Conservation (phyloP, 331 rosid genomes). For the Telfairia occidentalis region DNA sequence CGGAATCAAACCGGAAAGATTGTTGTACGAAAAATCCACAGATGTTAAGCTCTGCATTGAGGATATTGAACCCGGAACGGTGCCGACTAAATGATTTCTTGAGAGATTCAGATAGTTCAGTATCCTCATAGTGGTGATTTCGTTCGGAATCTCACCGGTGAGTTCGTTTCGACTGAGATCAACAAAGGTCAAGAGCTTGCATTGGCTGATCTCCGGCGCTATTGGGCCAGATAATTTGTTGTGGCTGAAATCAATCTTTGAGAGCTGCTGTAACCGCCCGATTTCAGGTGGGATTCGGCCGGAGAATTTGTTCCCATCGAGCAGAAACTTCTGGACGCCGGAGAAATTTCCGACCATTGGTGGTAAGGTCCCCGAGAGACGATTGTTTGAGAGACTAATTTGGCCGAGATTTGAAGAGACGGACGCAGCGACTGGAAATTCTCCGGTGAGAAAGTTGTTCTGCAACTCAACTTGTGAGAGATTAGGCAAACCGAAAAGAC, state of each 20-base stretch:
- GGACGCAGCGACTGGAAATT: background rate
- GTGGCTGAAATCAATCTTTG: slow-evolving; percentile 11
- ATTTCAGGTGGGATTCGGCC: slow-evolving; percentile 17
- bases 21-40: slow-evolving; percentile 14
- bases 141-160: slow-evolving; percentile 10
- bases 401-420: slow-evolving; percentile 5
- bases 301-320: slow-evolving; percentile 14
- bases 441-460: slow-evolving; percentile 12
- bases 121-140: slow-evolving; percentile 11
- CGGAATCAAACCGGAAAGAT: slow-evolving; percentile 13
- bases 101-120: slow-evolving; percentile 15
- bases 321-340: slow-evolving; percentile 14
- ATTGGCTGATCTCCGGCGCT: slow-evolving; percentile 10
- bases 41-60: slow-evolving; percentile 15
- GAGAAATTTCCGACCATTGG: slow-evolving; percentile 10
- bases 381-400: slow-evolving; percentile 13
- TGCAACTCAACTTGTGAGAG: slow-evolving; percentile 14
- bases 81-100: slow-evolving; percentile 5
- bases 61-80: slow-evolving; percentile 5
- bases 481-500: slow-evolving; percentile 11
- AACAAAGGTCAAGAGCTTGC: slow-evolving; percentile 10
- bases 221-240: slow-evolving; percentile 12
- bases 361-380: slow-evolving; percentile 2
- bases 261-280: slow-evolving; percentile 12
- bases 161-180: slow-evolving; percentile 13